Base-by-base conservation (phyloP, 371 early-diverging fungal genomes). In the Mortierella polycephala region DNA sequence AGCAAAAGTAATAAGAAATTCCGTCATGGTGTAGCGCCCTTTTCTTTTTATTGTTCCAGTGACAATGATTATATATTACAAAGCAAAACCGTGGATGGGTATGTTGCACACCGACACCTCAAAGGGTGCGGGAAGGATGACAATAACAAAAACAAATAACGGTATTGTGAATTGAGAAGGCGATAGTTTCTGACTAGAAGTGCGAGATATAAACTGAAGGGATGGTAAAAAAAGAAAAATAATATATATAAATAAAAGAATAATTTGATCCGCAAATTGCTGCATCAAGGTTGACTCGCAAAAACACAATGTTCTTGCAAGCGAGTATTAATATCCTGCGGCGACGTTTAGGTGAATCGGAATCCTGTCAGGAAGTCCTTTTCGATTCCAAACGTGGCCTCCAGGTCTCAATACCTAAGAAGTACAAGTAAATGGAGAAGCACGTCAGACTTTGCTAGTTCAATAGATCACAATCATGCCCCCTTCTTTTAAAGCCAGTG, bases 341-440 rank as follows among this genome's bases (percentile, higher is more conserved):
- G 69, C 75, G 57, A 69, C 70, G 58, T 62, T 75, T 55, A 75
- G 62, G 62, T 46, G 49, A 47, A 53, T 57, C 57, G 66, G 58
- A 75, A 66, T 41, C 70, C 66, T 44, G 57, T 57, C 47, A 70
- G 52, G 42, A 74, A 70, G 46, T 53, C 42, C 65, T 57, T 74
- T 58, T 75, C 75, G 41, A 69, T 75, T 57, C 71, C 63, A 55
- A 71, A 63, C 71, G 71, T 42, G 58, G 76, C 63, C 67, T 70
- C 62, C n/a, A 67, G 40, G 57, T 67, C 63, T 75, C 76, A 70
- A 59, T 75, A 69, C 37, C 75, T 70, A 62, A 44, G 0, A 30
- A 18, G 14, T 30, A 45, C 11, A 50, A 50, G 12, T 40, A 1
- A 57, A 42, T 39, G 41, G 14, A 56, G 45, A 60, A 41, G 54